phyloP scores from a whole-genome alignment of 2,329 filamentous ascomycete species.

The Xylaria sp. region DNA sequence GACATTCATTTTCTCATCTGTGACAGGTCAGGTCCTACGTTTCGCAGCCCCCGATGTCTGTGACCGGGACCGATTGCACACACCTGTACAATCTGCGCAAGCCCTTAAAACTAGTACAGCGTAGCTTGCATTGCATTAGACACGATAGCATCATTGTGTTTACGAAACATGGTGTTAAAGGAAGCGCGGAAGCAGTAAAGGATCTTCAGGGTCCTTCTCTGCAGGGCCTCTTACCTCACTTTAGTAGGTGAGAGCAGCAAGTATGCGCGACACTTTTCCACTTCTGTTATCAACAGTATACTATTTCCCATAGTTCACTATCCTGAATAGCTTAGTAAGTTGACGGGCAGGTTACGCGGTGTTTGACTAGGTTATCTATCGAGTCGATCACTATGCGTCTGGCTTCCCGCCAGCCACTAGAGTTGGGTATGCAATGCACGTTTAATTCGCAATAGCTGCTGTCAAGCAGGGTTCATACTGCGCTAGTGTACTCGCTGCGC shows the following conservation, averaged over 20 bases:
- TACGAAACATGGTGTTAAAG: background rate
- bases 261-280: slow-evolving; percentile 3
- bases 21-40: slow-evolving; percentile 26
- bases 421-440: slow-evolving; percentile 35
- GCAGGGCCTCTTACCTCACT: slow-evolving; percentile 29
- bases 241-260: background rate
- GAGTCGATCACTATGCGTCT: slow-evolving; percentile 22
- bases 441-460: slow-evolving; percentile 30
- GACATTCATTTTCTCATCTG: background rate
- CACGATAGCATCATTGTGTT: slow-evolving; percentile 6
- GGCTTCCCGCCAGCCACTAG: slow-evolving; percentile 3
- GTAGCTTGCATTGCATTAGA: slow-evolving; percentile 9
- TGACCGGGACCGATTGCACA: slow-evolving; percentile 9
- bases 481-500: slow-evolving; percentile 16
- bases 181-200: slow-evolving; percentile 11
- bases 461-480: background rate
- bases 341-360: slow-evolving; percentile 31
- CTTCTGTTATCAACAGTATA: background rate
- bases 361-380: slow-evolving; percentile 18
- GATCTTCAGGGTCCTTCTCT: slow-evolving; percentile 32
- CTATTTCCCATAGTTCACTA: slow-evolving; percentile 2
- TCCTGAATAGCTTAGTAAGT: slow-evolving; percentile 20
- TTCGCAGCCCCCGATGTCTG: slow-evolving; percentile 14
- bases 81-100: slow-evolving; percentile 12
- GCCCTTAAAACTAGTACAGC: background rate